A percentile compares a stretch with the other conserved stretches of the same genome.
Conservation (phyloP, 257 asterid species). For the Solanum clarkiae region DNA sequence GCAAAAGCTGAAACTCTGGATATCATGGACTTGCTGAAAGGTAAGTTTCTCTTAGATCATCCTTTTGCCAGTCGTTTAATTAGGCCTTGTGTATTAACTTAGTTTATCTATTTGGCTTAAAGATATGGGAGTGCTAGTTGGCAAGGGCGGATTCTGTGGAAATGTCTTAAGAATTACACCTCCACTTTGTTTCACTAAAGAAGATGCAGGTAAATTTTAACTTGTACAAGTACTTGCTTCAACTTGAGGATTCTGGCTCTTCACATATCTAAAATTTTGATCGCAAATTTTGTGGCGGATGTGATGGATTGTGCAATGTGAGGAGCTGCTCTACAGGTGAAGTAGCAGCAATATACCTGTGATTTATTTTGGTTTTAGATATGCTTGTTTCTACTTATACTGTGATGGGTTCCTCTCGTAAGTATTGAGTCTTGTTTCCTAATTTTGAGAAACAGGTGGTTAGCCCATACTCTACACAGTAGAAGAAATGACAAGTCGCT, state of each 20-base stretch:
- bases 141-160: conserved; percentile 90
- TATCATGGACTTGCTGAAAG: no score
- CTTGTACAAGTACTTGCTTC: not conserved
- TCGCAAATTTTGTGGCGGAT: conserved; percentile 57
- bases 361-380: no score
- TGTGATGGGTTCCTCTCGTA: no score
- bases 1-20: no score
- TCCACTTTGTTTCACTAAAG: conserved; percentile 89
- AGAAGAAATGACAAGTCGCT: no score
- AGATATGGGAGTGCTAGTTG: conserved; percentile 81
- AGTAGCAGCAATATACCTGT: no score
- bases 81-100: not conserved
- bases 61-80: not conserved
- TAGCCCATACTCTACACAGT: no score
- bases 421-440: no score
- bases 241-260: not conserved
- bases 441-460: no score
- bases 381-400: no score
- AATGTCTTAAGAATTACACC: conserved; percentile 90
- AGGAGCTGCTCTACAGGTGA: no score
- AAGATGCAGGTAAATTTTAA: conserved; percentile 54
- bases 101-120: not conserved
- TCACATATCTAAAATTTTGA: not conserved
- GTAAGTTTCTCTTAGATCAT: no score
- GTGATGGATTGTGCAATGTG: conserved; percentile 53